Evolutionary conservation across 2,329 filamentous ascomycete genomes (phyloP).

Genomic region (Byssothecium circinans): DNA sequence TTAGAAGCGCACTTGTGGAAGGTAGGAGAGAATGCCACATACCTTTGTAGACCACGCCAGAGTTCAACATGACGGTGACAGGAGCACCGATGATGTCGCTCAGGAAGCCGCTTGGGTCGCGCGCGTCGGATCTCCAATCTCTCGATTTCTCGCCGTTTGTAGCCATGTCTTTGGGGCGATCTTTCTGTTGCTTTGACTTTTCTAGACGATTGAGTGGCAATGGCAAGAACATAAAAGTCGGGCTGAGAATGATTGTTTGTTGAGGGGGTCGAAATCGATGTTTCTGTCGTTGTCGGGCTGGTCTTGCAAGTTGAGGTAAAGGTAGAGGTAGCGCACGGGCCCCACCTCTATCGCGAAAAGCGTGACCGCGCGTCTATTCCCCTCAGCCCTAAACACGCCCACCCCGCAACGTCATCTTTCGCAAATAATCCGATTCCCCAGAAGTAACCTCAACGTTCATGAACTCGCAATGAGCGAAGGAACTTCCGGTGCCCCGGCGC

Average conservation of each 20-base stretch:
- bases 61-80: constrained; percentile 97
- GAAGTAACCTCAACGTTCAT: constrained; percentile 10
- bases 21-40: constrained; percentile 10
- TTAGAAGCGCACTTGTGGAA: no score
- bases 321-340: constrained; percentile 24
- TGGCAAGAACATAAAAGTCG: no score
- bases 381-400: constrained; percentile 4
- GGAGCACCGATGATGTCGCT: constrained; percentile 91
- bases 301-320: not conserved
- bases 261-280: no score
- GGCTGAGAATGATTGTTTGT: no score
- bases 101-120: constrained; percentile 91
- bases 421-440: not conserved
- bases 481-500: constrained; percentile 20
- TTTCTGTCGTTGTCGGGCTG: not conserved
- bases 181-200: not conserved
- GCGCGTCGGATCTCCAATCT: constrained; percentile 68
- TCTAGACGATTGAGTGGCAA: not conserved
- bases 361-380: constrained; percentile 39
- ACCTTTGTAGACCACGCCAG: constrained; percentile 98
- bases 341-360: constrained; percentile 22
- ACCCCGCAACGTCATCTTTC: constrained; percentile 1
- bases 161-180: constrained; percentile 2
- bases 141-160: constrained; percentile 66
- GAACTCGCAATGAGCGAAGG: constrained; percentile 29